phyloP scores from a whole-genome alignment of 352 stramenopile genomes.

The Thraustotheca clavata region DNA sequence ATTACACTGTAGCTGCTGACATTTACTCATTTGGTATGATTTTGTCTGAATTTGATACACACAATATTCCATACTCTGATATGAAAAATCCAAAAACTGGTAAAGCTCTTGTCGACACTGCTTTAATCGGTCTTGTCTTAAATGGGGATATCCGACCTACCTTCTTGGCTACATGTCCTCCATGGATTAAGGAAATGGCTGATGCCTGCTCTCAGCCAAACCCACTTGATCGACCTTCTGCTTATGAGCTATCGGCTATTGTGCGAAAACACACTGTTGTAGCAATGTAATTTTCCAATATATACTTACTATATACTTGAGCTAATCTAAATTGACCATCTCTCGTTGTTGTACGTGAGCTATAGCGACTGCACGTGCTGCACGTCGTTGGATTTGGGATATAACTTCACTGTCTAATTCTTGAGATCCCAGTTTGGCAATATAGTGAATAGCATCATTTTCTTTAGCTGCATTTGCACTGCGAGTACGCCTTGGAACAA shows the following conservation, averaged over 20 bases:
- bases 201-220: neutral
- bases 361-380: neutral
- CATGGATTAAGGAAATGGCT: neutral
- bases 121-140: slow-evolving; percentile 8
- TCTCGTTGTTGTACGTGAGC: neutral
- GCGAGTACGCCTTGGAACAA: neutral
- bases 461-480: neutral
- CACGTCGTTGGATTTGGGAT: neutral
- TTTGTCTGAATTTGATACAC: neutral
- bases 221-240: neutral
- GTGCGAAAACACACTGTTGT: neutral
- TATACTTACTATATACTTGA: no score
- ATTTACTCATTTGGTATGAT: slow-evolving; percentile 12
- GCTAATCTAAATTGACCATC: no score
- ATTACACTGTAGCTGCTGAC: slow-evolving; percentile 16
- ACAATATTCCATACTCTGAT: neutral
- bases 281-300: neutral
- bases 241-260: neutral
- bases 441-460: neutral
- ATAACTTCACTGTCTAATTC: neutral
- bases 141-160: neutral
- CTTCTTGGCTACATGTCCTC: neutral
- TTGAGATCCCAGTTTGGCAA: neutral
- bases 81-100: neutral
- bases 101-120: slow-evolving; percentile 8